These are phyloP conservation scores for Tremella yokohamensis DNA, from an alignment of 768 basidiomycete genomes.

Conservation along the genomic window DNA sequence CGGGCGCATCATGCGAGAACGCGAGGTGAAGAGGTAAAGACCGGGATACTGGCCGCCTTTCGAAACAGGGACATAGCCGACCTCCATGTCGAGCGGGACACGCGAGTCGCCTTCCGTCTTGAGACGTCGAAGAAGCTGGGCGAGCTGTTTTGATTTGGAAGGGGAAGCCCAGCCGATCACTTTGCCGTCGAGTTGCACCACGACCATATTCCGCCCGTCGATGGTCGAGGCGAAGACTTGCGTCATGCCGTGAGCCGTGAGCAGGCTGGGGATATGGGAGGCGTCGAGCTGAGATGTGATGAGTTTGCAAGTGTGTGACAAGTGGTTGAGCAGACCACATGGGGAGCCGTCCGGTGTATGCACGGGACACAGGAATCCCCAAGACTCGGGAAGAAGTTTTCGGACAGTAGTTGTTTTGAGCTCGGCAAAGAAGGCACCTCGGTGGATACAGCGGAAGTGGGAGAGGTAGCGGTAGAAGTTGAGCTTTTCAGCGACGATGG, in stretches of 20 bases:
- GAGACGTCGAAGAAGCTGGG: slow-evolving; percentile 81
- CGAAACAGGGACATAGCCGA: slow-evolving; percentile 81
- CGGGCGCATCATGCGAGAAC: slow-evolving; percentile 94
- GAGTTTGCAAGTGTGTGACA: slow-evolving; percentile 88
- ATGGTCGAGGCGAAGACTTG: slow-evolving; percentile 75
- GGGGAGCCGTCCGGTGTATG: slow-evolving; percentile 98
- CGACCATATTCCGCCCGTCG: slow-evolving; percentile 75
- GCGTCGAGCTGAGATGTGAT: slow-evolving; percentile 72
- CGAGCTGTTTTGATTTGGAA: slow-evolving; percentile 68
- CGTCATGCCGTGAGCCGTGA: slow-evolving; percentile 89
- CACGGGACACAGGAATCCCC: slow-evolving; percentile 98
- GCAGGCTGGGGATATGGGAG: slow-evolving; percentile 73
- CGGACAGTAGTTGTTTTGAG: slow-evolving; percentile 96
- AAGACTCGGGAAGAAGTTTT: slow-evolving; percentile 92
- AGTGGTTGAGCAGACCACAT: slow-evolving; percentile 94
- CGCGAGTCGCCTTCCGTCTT: slow-evolving; percentile 82
- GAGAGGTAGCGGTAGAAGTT: slow-evolving; percentile 98
- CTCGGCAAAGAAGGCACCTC: slow-evolving; percentile 98
- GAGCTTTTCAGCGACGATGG: slow-evolving; percentile 96
- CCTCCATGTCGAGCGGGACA: slow-evolving; percentile 88
- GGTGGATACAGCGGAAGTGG: slow-evolving; percentile 97
- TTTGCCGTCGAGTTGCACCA: slow-evolving; percentile 90
- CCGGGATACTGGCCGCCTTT: slow-evolving; percentile 97
- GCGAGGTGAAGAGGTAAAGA: slow-evolving; percentile 80
- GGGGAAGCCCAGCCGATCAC: slow-evolving; percentile 90